Percentiles rank a stretch among this genome's conserved stretches.
These are phyloP conservation scores for Coelastrella sp. DNA, from an alignment of 139 green algal species.

Conservation along the genomic window DNA sequence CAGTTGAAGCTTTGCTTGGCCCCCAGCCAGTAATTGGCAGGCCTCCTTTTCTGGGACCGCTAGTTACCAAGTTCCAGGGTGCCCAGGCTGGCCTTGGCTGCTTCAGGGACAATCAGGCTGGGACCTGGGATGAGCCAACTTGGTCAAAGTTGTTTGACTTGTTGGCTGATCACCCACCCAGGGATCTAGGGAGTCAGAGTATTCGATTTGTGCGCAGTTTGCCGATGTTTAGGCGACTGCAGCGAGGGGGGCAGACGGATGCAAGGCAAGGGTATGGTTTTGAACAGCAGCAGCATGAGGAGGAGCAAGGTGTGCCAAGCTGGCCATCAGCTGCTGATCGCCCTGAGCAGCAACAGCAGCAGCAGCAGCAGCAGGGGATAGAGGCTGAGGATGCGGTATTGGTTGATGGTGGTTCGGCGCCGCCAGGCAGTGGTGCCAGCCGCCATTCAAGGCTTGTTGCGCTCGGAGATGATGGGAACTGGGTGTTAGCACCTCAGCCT, in stretches of 20 bases:
- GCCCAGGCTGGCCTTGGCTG: neutral
- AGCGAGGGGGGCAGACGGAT: neutral
- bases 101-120: neutral
- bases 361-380: slow-evolving; percentile 23
- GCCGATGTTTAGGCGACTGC: slow-evolving; percentile 59
- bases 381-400: neutral
- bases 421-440: neutral
- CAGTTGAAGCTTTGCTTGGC: slow-evolving; percentile 22
- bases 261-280: no score
- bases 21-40: slow-evolving; percentile 21
- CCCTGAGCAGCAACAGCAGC: neutral
- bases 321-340: no score
- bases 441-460: slow-evolving; percentile 6
- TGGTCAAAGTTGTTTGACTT: slow-evolving; percentile 50
- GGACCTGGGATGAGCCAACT: neutral
- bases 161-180: slow-evolving; percentile 46
- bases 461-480: neutral
- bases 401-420: neutral
- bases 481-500: slow-evolving; percentile 26
- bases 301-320: neutral
- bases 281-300: neutral
- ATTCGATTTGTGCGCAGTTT: slow-evolving; percentile 50
- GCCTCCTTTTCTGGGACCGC: slow-evolving; percentile 41
- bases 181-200: slow-evolving; percentile 43
- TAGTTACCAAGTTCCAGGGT: slow-evolving; percentile 8